Percentiles rank a stretch among this genome's conserved stretches.
These are phyloP conservation scores for Mycena galopus DNA, from an alignment of 768 basidiomycete species.

Conservation along the genomic window DNA sequence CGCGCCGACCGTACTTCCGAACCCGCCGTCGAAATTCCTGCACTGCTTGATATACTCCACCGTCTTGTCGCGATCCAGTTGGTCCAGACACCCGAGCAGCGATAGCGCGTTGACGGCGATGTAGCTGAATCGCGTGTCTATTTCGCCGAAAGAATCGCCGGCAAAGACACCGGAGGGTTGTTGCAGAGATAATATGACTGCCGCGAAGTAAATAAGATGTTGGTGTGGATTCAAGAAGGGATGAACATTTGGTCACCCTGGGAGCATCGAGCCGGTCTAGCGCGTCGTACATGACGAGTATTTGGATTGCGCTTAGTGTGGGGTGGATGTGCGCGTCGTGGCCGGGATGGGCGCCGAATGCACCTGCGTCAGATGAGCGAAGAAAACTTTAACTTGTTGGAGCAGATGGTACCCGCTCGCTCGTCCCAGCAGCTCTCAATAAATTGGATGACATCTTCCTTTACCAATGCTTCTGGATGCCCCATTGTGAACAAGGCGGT, in stretches of 20 bases:
- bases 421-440: slow-evolving; percentile 98
- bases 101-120: slow-evolving; percentile 86
- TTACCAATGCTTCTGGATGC: slow-evolving; percentile 80
- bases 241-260: slow-evolving; percentile 78
- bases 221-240: not conserved
- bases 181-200: slow-evolving; percentile 89
- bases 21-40: not conserved
- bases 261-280: slow-evolving; percentile 77
- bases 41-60: slow-evolving; percentile 58
- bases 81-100: slow-evolving; percentile 71
- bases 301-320: slow-evolving; percentile 93
- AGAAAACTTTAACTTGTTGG: slow-evolving; percentile 1
- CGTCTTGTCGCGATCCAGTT: slow-evolving; percentile 66
- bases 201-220: not conserved
- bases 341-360: slow-evolving; percentile 90
- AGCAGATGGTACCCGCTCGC: slow-evolving; percentile 70
- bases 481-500: slow-evolving; percentile 89
- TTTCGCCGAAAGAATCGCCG: slow-evolving; percentile 72
- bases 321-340: slow-evolving; percentile 93
- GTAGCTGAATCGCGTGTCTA: slow-evolving; percentile 53
- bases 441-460: slow-evolving; percentile 88
- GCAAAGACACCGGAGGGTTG: slow-evolving; percentile 90
- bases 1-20: slow-evolving; percentile 63
- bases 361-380: slow-evolving; percentile 65
- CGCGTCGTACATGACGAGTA: slow-evolving; percentile 88